Percentiles rank a stretch among this genome's conserved stretches.
Conservation (phyloP, 129 eudicot genomes). For the Saussurea involucrata region DNA sequence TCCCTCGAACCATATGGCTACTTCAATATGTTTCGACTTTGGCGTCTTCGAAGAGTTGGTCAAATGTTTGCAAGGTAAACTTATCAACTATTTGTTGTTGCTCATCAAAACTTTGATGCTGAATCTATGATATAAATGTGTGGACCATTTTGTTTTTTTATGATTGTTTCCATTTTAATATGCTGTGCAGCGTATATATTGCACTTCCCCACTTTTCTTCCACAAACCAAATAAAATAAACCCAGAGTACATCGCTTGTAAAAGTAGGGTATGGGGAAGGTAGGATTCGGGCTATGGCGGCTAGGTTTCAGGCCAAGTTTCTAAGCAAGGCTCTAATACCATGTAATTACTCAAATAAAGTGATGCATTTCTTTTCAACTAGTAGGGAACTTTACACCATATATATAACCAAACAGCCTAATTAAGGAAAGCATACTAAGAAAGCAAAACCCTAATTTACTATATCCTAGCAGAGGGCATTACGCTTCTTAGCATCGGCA, state of each 20-base stretch:
- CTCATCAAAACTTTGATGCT: not conserved
- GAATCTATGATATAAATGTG: not conserved
- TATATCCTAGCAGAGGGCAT: not conserved
- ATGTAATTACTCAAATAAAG: too few relatives aligned
- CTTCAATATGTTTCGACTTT: slow-evolving; percentile 69
- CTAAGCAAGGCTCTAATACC: too few relatives aligned
- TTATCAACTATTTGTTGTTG: not conserved
- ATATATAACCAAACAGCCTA: too few relatives aligned
- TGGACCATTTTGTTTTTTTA: not conserved
- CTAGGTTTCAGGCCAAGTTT: too few relatives aligned
- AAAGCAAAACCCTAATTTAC: too few relatives aligned
- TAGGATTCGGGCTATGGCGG: too few relatives aligned
- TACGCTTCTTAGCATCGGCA: not conserved
- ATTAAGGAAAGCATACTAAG: too few relatives aligned
- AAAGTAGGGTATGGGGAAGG: not conserved
- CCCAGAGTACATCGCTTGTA: not conserved
- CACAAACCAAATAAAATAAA: not conserved
- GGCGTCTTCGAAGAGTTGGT: slow-evolving; percentile 83
- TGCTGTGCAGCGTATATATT: not conserved
- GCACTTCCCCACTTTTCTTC: not conserved
- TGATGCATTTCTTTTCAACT: too few relatives aligned
- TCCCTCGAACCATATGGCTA: slow-evolving; percentile 48
- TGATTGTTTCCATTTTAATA: not conserved
- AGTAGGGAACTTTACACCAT: too few relatives aligned
- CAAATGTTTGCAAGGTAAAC: slow-evolving; percentile 57